phyloP scores from a whole-genome alignment of 805 yeast genomes.

The Ogataea wickerhamii region DNA sequence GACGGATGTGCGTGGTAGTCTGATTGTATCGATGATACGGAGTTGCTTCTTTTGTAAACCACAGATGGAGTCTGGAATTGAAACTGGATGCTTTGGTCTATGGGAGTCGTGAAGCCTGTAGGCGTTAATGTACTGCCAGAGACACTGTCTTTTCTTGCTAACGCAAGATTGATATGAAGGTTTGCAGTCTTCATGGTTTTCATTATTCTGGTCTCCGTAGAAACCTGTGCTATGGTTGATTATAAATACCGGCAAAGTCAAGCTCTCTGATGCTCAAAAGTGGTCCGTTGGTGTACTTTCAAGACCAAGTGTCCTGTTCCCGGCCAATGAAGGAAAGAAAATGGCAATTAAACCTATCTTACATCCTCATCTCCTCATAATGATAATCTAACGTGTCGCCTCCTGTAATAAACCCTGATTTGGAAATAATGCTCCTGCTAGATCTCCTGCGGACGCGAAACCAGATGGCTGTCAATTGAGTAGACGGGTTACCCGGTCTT shows the following conservation, averaged over 20 bases:
- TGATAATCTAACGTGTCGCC: constrained; percentile 1
- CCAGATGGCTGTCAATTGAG: background rate
- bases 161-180: constrained; percentile 21
- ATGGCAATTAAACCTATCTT: background rate
- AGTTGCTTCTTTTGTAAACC: constrained; percentile 15
- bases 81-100: constrained; percentile 19
- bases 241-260: too few relatives aligned
- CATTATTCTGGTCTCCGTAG: too few relatives aligned
- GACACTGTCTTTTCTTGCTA: constrained; percentile 20
- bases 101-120: constrained; percentile 22
- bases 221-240: too few relatives aligned
- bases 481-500: too few relatives aligned
- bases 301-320: too few relatives aligned
- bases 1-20: constrained; percentile 10
- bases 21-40: constrained; percentile 17
- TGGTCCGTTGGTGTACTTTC: too few relatives aligned
- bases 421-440: background rate
- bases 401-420: constrained; percentile 1
- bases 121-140: constrained; percentile 12
- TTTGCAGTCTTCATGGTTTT: constrained; percentile 26
- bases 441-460: constrained; percentile 1
- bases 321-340: background rate
- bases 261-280: too few relatives aligned
- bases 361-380: background rate
- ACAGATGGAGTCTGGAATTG: constrained; percentile 24